Conservation (phyloP, 83 land plant species). For the Thuja plicata region DNA sequence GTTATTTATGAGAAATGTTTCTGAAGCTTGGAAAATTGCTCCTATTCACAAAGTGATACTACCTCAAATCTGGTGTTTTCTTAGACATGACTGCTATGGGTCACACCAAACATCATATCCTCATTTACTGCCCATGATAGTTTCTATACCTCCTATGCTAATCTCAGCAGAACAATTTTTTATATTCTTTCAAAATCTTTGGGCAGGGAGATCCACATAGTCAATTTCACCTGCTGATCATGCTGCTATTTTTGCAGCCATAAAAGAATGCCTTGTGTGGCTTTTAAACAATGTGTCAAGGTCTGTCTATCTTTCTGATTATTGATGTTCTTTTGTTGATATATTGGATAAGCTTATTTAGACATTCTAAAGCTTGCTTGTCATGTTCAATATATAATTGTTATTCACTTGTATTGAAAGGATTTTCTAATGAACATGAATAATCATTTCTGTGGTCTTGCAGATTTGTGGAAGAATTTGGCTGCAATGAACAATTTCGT, state of each 20-base stretch:
- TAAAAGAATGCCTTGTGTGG: constrained; percentile 87
- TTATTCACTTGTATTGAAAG: background rate
- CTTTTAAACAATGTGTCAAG: constrained; percentile 66
- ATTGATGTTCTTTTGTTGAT: background rate
- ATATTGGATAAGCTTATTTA: background rate
- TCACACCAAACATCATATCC: constrained; percentile 91
- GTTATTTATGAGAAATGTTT: constrained; percentile 57
- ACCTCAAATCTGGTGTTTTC: constrained; percentile 73
- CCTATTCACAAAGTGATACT: constrained; percentile 62
- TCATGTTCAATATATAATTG: background rate
- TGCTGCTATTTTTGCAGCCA: constrained; percentile 52
- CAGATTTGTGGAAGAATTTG: constrained; percentile 54
- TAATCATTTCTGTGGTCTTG: constrained; percentile 14
- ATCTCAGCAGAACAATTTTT: constrained; percentile 52
- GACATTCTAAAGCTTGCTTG: background rate
- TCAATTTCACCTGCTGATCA: constrained; percentile 37
- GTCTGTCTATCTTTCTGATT: constrained; percentile 27
- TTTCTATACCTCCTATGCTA: constrained; percentile 51
- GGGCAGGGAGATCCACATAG: constrained; percentile 64
- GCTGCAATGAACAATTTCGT: constrained; percentile 26
- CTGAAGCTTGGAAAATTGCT: constrained; percentile 63
- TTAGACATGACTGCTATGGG: constrained; percentile 90
- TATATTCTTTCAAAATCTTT: constrained; percentile 68
- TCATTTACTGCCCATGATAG: constrained; percentile 59
- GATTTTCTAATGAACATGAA: background rate